Evolutionary conservation across 495 filamentous ascomycete genomes (phyloP).

Genomic region (Polyplosphaeria fusca): DNA sequence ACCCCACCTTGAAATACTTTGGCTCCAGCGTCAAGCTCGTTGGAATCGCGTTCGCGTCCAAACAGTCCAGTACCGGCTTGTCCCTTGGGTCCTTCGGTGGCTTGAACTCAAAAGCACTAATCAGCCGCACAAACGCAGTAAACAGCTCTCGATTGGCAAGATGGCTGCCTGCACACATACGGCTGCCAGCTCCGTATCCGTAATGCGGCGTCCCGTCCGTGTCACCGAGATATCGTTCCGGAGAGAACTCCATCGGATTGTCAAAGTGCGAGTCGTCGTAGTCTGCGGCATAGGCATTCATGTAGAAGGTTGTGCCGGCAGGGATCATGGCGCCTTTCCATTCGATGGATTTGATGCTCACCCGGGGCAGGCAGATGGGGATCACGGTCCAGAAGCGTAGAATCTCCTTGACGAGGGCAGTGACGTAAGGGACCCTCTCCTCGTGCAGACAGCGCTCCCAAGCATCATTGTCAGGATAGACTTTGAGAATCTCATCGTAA

Average conservation of each 20-base stretch:
- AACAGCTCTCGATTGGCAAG: constrained; percentile 32
- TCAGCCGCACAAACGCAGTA: constrained; percentile 64
- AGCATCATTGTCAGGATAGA: constrained; percentile 62
- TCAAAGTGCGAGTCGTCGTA: constrained; percentile 66
- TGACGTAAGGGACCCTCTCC: constrained; percentile 69
- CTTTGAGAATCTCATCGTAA: constrained; percentile 60
- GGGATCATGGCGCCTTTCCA: constrained; percentile 59
- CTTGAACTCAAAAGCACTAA: constrained; percentile 61
- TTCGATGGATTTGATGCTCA: constrained; percentile 60
- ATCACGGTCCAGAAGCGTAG: constrained; percentile 73
- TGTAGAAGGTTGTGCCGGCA: constrained; percentile 63
- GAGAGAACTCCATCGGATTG: constrained; percentile 55
- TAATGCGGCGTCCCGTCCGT: constrained; percentile 66
- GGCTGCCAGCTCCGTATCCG: constrained; percentile 56
- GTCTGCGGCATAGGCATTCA: constrained; percentile 70
- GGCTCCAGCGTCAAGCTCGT: constrained; percentile 68
- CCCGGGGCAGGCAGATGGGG: constrained; percentile 65
- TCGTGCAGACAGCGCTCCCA: constrained; percentile 64
- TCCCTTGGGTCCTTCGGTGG: constrained; percentile 51
- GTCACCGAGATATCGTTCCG: constrained; percentile 63
- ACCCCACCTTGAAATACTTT: constrained; percentile 59
- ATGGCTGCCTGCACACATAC: constrained; percentile 32
- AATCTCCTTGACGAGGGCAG: constrained; percentile 66
- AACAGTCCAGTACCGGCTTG: constrained; percentile 55
- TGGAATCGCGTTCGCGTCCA: constrained; percentile 61